phyloP scores from a whole-genome alignment of 805 yeast genomes.

The Hanseniaspora nectarophila region DNA sequence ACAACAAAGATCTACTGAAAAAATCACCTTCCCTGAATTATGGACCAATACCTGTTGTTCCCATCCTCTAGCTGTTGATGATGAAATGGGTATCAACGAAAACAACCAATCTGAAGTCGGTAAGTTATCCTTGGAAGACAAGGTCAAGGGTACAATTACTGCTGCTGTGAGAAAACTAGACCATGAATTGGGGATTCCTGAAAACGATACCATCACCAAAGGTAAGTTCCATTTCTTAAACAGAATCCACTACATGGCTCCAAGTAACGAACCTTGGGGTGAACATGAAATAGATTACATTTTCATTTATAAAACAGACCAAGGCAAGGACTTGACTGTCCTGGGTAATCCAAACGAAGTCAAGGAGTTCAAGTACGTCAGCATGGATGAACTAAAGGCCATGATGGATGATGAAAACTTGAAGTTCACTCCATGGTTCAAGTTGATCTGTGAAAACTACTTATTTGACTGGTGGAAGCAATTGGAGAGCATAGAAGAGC shows the following conservation, averaged over 20 bases:
- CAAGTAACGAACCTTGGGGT: slow-evolving; percentile 78
- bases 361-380: slow-evolving; percentile 65
- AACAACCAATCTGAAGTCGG: background rate
- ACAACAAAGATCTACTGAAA: slow-evolving; percentile 93
- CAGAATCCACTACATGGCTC: slow-evolving; percentile 89
- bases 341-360: slow-evolving; percentile 73
- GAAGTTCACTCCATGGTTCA: slow-evolving; percentile 95
- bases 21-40: slow-evolving; percentile 89
- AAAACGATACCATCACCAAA: slow-evolving; percentile 43
- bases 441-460: slow-evolving; percentile 81
- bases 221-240: slow-evolving; percentile 72
- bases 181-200: slow-evolving; percentile 81
- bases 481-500: slow-evolving; percentile 45
- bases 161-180: slow-evolving; percentile 89
- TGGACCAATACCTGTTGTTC: slow-evolving; percentile 99
- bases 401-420: slow-evolving; percentile 64
- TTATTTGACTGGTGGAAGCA: slow-evolving; percentile 90
- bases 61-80: slow-evolving; percentile 77
- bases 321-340: slow-evolving; percentile 36
- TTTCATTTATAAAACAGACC: slow-evolving; percentile 53
- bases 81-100: slow-evolving; percentile 57
- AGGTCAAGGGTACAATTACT: slow-evolving; percentile 63
- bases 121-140: slow-evolving; percentile 36
- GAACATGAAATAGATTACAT: slow-evolving; percentile 97
- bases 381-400: slow-evolving; percentile 47